Conservation (phyloP, 2,329 filamentous ascomycete species). For the Metarhizium album region DNA sequence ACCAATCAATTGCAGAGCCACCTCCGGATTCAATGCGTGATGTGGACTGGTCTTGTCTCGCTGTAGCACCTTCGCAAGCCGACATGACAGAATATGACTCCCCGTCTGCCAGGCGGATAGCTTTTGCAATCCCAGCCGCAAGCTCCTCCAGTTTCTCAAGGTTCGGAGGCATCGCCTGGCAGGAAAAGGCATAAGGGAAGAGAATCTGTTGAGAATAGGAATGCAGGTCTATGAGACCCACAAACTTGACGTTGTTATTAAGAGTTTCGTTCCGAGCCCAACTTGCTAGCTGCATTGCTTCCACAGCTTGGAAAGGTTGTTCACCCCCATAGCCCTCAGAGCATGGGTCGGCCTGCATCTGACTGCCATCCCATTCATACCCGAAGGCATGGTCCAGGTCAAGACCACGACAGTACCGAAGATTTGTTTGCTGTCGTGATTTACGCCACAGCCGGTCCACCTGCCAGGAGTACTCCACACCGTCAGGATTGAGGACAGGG, state of each 20-base stretch:
- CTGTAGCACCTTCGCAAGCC: slow-evolving; percentile 73
- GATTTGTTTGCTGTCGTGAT: slow-evolving; percentile 71
- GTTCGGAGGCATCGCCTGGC: slow-evolving; percentile 65
- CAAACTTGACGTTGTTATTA: slow-evolving; percentile 62
- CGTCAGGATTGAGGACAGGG: slow-evolving; percentile 85
- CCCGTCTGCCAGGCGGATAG: slow-evolving; percentile 70
- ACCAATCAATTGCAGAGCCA: slow-evolving; percentile 86
- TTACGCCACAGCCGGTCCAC: slow-evolving; percentile 91
- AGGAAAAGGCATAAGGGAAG: slow-evolving; percentile 86
- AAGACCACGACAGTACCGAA: slow-evolving; percentile 75
- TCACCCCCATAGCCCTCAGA: slow-evolving; percentile 84
- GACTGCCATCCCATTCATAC: slow-evolving; percentile 68
- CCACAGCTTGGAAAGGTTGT: slow-evolving; percentile 70
- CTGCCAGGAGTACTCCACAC: slow-evolving; percentile 89
- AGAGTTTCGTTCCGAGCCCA: slow-evolving; percentile 77
- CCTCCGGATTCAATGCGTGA: slow-evolving; percentile 61
- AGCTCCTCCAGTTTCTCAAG: slow-evolving; percentile 88
- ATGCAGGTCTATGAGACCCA: slow-evolving; percentile 84
- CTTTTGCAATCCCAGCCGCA: slow-evolving; percentile 76
- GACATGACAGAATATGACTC: slow-evolving; percentile 69
- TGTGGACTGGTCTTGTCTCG: slow-evolving; percentile 13
- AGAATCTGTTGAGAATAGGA: slow-evolving; percentile 92
- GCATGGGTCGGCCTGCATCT: slow-evolving; percentile 65
- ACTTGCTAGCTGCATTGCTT: slow-evolving; percentile 62
- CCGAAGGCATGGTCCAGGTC: slow-evolving; percentile 84